phyloP scores from a whole-genome alignment of 768 basidiomycete species.

The Serendipita sp. region DNA sequence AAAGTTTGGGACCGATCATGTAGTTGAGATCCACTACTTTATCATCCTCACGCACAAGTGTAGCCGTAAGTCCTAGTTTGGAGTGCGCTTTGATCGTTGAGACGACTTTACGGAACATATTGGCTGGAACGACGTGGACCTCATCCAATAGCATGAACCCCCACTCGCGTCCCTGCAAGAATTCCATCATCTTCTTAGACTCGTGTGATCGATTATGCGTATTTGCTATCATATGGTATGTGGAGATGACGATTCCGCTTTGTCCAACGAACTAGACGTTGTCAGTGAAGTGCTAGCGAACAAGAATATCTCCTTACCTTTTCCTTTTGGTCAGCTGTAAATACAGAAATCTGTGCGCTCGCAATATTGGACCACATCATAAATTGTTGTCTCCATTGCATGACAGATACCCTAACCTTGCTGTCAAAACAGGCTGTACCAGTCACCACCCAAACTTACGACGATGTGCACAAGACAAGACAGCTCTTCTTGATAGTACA shows the following conservation, averaged over 20 bases:
- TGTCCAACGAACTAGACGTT: conserved; percentile 73
- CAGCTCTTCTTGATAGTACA: conserved; percentile 99
- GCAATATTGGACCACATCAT: conserved; percentile 98
- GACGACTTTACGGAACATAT: conserved; percentile 95
- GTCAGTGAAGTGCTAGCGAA: not conserved
- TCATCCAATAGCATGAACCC: conserved; percentile 96
- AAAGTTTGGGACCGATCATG: conserved; percentile 97
- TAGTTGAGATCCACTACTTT: conserved; percentile 98
- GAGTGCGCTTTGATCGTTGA: conserved; percentile 98
- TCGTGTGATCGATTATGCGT: conserved; percentile 97
- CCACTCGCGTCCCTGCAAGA: conserved; percentile 95
- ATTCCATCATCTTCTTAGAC: conserved; percentile 99
- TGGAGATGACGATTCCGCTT: conserved; percentile 95
- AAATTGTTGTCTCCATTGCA: conserved; percentile 99
- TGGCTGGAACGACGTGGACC: conserved; percentile 96
- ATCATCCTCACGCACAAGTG: conserved; percentile 96
- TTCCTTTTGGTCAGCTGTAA: conserved; percentile 96
- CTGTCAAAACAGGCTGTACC: not conserved
- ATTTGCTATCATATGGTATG: conserved; percentile 99
- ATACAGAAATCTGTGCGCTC: conserved; percentile 90
- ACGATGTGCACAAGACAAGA: conserved; percentile 91
- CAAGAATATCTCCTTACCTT: conserved; percentile 35
- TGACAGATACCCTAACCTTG: conserved; percentile 59
- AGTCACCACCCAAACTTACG: conserved; percentile 37
- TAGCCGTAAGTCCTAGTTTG: conserved; percentile 93